Percentiles rank a stretch among this genome's conserved stretches.
phyloP scores from a whole-genome alignment of 2,329 filamentous ascomycete species.

The Parasarocladium wereldwijsianum region DNA sequence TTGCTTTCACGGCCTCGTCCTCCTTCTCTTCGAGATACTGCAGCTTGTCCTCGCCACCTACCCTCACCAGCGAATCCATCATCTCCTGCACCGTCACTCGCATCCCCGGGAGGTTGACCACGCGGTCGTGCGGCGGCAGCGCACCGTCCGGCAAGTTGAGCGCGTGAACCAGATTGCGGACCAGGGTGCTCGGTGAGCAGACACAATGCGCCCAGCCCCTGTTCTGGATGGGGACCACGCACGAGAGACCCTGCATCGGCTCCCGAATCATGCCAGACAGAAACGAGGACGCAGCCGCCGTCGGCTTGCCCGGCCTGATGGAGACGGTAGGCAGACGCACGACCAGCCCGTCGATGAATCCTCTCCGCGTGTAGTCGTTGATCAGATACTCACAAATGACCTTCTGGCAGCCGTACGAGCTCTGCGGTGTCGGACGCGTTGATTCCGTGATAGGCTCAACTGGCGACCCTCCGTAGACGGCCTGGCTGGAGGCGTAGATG shows the following conservation, averaged over 20 bases:
- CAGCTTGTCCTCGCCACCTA: slow-evolving; percentile 27
- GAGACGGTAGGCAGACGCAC: slow-evolving; percentile 46
- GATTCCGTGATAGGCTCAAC: slow-evolving; percentile 26
- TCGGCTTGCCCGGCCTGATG: slow-evolving; percentile 43
- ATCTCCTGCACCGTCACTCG: slow-evolving; percentile 33
- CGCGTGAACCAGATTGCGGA: slow-evolving; percentile 26
- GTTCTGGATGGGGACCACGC: slow-evolving; percentile 27
- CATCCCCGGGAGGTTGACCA: slow-evolving; percentile 30
- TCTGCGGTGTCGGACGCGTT: slow-evolving; percentile 36
- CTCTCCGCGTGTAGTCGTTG: slow-evolving; percentile 26
- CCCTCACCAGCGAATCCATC: slow-evolving; percentile 27
- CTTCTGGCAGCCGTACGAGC: slow-evolving; percentile 46
- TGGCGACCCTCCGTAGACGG: slow-evolving; percentile 39
- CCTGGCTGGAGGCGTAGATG: slow-evolving; percentile 42
- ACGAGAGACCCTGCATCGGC: slow-evolving; percentile 25
- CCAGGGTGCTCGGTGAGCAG: slow-evolving; percentile 29
- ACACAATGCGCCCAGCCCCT: slow-evolving; percentile 29
- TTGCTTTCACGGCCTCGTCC: slow-evolving; percentile 28
- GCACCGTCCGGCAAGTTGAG: slow-evolving; percentile 10
- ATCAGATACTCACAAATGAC: slow-evolving; percentile 37
- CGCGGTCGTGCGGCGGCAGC: slow-evolving; percentile 6
- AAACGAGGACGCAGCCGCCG: slow-evolving; percentile 43
- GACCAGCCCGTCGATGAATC: slow-evolving; percentile 40
- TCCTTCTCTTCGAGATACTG: slow-evolving; percentile 26
- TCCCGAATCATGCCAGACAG: slow-evolving; percentile 45